A percentile compares a stretch with the other conserved stretches of the same genome.
These are phyloP conservation scores for Aegilops tauschii DNA, from an alignment of 176 grass and related monocot genomes.

Conservation along the genomic window DNA sequence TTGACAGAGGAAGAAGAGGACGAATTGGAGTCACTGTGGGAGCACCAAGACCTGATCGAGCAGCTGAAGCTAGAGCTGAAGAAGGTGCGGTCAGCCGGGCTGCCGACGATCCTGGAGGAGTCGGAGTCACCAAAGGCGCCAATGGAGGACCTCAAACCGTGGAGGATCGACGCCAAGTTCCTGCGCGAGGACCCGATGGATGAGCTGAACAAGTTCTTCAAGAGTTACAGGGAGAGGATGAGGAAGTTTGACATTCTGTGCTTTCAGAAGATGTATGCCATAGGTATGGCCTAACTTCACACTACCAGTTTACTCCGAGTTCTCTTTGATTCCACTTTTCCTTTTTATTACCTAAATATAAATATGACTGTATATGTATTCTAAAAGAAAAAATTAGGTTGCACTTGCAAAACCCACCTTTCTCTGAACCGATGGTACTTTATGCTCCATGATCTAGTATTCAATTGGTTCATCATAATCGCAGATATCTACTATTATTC, in stretches of 20 bases:
- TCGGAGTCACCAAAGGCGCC: constrained; percentile 73
- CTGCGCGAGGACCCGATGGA: constrained; percentile 79
- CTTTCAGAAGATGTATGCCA: constrained; percentile 93
- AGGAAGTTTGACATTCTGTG: constrained; percentile 92
- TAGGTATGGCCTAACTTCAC: constrained; percentile 57
- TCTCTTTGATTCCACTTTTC: constrained; percentile 9
- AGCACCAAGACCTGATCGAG: constrained; percentile 92
- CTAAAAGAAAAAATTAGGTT: background rate
- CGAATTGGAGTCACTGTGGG: constrained; percentile 90
- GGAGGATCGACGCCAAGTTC: constrained; percentile 83
- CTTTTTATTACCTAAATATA: background rate
- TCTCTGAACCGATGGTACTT: background rate
- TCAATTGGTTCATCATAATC: background rate
- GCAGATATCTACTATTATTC: background rate
- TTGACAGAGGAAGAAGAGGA: constrained; percentile 73
- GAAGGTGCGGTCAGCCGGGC: constrained; percentile 56
- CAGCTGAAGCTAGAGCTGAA: constrained; percentile 94
- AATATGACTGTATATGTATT: background rate
- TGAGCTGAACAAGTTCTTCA: constrained; percentile 95
- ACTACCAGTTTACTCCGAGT: background rate
- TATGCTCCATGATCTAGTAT: background rate
- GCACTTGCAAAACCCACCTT: background rate
- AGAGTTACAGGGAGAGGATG: constrained; percentile 94
- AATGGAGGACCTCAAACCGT: constrained; percentile 80
- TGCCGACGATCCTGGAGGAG: constrained; percentile 89